A percentile compares a stretch with the other conserved stretches of the same genome.
Conservation (phyloP, 148 eudicot genomes). For the Rhododendron vialii region DNA sequence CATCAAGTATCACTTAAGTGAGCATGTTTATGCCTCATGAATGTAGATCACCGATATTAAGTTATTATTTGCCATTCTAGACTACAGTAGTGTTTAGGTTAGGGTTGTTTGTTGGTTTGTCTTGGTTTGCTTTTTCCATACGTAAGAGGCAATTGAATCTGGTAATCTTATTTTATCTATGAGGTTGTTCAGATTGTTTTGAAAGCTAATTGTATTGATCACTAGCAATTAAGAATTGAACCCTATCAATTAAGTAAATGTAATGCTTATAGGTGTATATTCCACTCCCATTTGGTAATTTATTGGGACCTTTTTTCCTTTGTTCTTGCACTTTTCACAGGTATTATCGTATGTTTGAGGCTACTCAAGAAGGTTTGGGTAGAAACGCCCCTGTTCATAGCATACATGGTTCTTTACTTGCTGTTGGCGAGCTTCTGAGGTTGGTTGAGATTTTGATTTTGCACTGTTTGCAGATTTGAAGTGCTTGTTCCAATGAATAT, state of each 20-base stretch:
- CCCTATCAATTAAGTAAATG: neutral
- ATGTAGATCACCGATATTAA: neutral
- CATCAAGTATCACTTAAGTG: neutral
- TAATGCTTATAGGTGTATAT: neutral
- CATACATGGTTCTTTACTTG: slow-evolving; percentile 97
- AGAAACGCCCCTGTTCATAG: slow-evolving; percentile 92
- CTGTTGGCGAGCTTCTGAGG: slow-evolving; percentile 96
- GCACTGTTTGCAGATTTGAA: neutral
- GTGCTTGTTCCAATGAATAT: neutral
- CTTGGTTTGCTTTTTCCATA: neutral
- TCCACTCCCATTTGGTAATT: neutral
- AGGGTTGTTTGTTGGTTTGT: neutral
- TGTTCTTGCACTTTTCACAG: slow-evolving; percentile 27
- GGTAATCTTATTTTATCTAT: neutral
- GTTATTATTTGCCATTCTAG: neutral
- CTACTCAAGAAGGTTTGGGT: slow-evolving; percentile 93
- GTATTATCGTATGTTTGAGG: slow-evolving; percentile 99
- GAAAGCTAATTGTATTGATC: neutral
- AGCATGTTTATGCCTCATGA: neutral
- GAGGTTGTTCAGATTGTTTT: neutral
- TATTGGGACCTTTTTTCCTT: neutral
- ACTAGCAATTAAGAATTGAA: neutral
- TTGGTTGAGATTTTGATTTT: slow-evolving; percentile 29
- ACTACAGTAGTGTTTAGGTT: neutral
- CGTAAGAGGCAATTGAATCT: neutral